Evolutionary conservation across 805 yeast genomes (phyloP), one percentile per base, ranked within the genome.

Genomic region (Ogataea paradorogensis): DNA sequence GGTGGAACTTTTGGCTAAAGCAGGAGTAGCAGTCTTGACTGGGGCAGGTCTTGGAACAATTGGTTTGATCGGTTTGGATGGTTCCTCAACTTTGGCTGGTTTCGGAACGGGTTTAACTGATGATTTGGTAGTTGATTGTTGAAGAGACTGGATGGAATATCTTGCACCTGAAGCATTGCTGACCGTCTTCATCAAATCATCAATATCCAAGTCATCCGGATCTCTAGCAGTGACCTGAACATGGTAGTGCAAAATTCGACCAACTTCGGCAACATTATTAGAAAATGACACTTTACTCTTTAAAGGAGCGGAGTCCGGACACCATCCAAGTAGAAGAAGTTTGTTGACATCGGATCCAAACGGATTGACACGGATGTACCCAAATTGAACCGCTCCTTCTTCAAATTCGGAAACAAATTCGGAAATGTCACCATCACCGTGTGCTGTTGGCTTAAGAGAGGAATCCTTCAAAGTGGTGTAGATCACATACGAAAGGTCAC

Each of bases 201-300:
- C 73, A 30, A 84, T 84, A 52, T 87, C 85, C 59, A 95, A 73
- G 62, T 93, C 99, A 56, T 89, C 96, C 30, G 76, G 70, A 58
- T 87, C 95, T 66, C 98, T 80, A n/a, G 98, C 98, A 34, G 96
- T 89, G 50, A 93, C 81, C 65, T 93, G 97, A 39, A 93, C 90
- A 60, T 93, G 99, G 66, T 91, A 93, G 33, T 95, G 95, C 55
- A 85, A 71, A 15, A 78, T 69, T 43, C 73, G 78, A 20, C 89
- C 77, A 15, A 85, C 84, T 28, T 81, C 85, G 28, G 86, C 88
- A 50, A 84, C 81, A 62, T 84, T 85, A 45, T 78, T 66, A 20
- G 91, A 89, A 64, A 81, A 85, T 1, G 89, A 80, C 32, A 86
- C 74, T 53, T 88, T 76, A 20, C 82, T 71, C 58, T 81, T 84